phyloP scores from a whole-genome alignment of 768 basidiomycete species.

The Termitomyces bulborhizus region DNA sequence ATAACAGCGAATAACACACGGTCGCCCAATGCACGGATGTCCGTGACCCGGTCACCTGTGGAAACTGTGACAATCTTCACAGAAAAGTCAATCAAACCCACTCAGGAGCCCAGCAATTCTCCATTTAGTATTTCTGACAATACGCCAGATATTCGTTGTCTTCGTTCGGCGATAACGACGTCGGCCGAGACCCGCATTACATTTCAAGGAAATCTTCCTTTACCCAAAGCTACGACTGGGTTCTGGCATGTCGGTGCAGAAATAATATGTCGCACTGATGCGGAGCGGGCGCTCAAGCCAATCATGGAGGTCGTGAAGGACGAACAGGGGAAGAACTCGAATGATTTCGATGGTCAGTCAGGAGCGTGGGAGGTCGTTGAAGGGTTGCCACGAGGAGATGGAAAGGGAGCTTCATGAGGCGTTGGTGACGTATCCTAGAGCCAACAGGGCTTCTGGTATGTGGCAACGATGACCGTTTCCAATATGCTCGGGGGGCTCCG shows the following conservation, averaged over 20 bases:
- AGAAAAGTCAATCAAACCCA: neutral
- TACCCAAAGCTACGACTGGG: no score
- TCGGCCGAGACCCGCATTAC: constrained; percentile 16
- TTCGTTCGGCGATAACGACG: neutral
- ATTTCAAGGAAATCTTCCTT: constrained; percentile 19
- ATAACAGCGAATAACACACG: no score
- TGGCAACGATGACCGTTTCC: constrained; percentile 30
- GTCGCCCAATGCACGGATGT: no score
- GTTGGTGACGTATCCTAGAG: constrained; percentile 22
- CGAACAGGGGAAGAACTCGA: neutral
- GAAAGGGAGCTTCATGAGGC: constrained; percentile 18
- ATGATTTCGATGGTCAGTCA: constrained; percentile 8
- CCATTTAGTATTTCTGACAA: neutral
- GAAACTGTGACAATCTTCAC: no score
- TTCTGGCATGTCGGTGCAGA: neutral
- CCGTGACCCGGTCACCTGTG: no score
- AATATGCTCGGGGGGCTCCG: constrained; percentile 47
- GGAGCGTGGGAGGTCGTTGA: constrained; percentile 11
- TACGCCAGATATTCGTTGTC: neutral
- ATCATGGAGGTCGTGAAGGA: neutral
- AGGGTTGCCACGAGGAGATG: constrained; percentile 19
- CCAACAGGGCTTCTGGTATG: neutral
- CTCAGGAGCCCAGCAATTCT: neutral
- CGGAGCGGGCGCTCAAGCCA: no score
- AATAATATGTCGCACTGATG: no score